Evolutionary conservation across 768 basidiomycete genomes (phyloP).

Genomic region (Boletus huronensis): DNA sequence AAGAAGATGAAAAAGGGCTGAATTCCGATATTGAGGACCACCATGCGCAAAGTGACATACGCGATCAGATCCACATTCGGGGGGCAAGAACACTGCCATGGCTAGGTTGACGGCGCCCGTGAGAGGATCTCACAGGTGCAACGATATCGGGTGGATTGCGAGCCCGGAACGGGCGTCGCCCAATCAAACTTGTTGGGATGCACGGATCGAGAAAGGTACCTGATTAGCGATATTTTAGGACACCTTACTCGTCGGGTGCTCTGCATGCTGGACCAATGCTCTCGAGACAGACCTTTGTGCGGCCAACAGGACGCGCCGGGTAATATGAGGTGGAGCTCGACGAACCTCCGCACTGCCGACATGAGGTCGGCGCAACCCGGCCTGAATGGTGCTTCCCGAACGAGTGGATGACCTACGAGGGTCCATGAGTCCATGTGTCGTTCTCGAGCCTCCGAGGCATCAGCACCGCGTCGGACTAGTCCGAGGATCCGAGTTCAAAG

Average conservation of each 20-base stretch:
- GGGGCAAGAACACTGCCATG: not conserved
- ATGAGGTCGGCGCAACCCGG: not conserved
- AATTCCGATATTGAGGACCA: conserved; percentile 21
- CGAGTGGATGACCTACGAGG: not conserved
- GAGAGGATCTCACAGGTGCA: conserved; percentile 29
- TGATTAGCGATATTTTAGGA: conserved; percentile 22
- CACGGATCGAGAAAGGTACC: conserved; percentile 8
- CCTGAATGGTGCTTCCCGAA: not conserved
- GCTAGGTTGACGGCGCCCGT: conserved; percentile 9
- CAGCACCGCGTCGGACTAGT: conserved; percentile 1
- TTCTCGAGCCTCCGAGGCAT: not conserved
- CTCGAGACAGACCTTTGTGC: not conserved
- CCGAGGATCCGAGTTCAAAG: conserved; percentile 23
- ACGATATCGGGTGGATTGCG: conserved; percentile 5
- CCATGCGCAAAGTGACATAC: not conserved
- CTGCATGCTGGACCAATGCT: not conserved
- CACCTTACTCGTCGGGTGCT: conserved; percentile 9
- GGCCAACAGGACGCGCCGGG: not conserved
- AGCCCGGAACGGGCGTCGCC: conserved; percentile 8
- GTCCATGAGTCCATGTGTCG: not conserved
- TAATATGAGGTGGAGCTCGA: not conserved
- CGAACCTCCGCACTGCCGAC: not conserved
- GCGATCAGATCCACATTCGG: conserved; percentile 5
- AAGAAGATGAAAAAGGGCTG: conserved; percentile 4
- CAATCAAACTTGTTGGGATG: conserved; percentile 3